Base-by-base conservation (phyloP, 306 rosid genomes). In the Abrus pulchellus region DNA sequence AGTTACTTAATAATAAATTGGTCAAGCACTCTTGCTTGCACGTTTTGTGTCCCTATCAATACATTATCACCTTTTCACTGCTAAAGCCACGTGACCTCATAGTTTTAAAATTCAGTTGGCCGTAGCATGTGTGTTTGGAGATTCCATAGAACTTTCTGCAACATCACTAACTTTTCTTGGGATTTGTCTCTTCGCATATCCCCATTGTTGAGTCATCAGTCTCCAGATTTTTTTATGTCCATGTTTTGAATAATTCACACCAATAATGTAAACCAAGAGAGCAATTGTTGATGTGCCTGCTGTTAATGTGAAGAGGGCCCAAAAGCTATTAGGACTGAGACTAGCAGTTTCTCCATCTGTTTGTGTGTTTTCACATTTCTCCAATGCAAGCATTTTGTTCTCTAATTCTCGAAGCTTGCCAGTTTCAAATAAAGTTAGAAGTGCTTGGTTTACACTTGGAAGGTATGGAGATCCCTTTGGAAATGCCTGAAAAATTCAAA, bases 201-300 rank as follows among this genome's bases (percentile, higher is more conserved):
- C 82, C 84, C 84, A 82, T 48, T 14, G 47, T 69, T 74, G 80
- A 44, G 20, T 20, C 66, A 70, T 60, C 11, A 81, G 53, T 6
- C 47, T 62, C 85, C 86, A 43, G 6, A 86, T 20, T 5, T 69
- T 64, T 63, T 43, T 64, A 13, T 73, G 52, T 27, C 52, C 64
- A 29, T 53, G 5, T 54, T 30, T 30, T 3, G 82, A 57, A 28
- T 36, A 54, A 9, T 32, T n/a, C 70, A 69, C 13, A 7, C 14
- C 9, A 41, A 70, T 20, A 28, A 82, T 12, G 41, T 81, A 90
- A n/a, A 80, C 28, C 40, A 84, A 40, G 32, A 90, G 85, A 29
- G 86, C 75, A 33, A 75, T 43, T 60, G 90, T 87, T 20, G 92
- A 88, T 29, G 88, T 87, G 50, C 85, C 83, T 45, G 71, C 78